Conservation (phyloP, 148 eudicot species). For the Chenopodium album region DNA sequence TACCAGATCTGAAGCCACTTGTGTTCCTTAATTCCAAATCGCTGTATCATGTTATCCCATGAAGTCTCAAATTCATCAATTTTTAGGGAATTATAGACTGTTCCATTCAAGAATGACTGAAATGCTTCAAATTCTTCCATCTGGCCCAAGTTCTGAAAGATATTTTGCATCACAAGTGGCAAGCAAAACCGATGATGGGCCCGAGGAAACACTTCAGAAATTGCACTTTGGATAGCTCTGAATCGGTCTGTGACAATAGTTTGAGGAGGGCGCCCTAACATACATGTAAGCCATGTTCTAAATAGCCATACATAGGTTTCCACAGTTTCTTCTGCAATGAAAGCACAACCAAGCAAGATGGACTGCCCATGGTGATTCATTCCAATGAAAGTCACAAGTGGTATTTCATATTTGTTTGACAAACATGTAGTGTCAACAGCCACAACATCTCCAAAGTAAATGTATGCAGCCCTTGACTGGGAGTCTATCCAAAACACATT, state of each 20-base stretch:
- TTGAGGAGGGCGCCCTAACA: constrained; percentile 75
- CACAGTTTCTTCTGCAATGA: constrained; percentile 59
- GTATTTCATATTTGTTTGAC: constrained; percentile 51
- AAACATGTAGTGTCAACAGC: constrained; percentile 63
- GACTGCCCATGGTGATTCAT: constrained; percentile 74
- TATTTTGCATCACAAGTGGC: constrained; percentile 55
- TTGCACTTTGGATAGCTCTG: constrained; percentile 51
- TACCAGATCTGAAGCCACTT: constrained; percentile 52
- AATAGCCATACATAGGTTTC: constrained; percentile 76
- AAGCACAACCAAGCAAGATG: constrained; percentile 68
- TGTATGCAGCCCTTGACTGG: constrained; percentile 69
- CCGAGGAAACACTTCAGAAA: constrained; percentile 71
- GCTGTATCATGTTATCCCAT: constrained; percentile 67
- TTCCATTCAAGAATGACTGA: constrained; percentile 35
- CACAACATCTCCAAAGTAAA: constrained; percentile 72
- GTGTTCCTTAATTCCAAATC: constrained; percentile 46
- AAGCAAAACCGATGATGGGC: constrained; percentile 59
- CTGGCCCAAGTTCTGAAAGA: constrained; percentile 40
- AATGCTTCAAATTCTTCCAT: constrained; percentile 44
- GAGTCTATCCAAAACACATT: constrained; percentile 85
- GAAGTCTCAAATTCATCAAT: constrained; percentile 70
- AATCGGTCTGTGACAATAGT: constrained; percentile 57
- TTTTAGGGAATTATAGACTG: constrained; percentile 49
- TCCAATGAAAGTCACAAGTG: constrained; percentile 60
- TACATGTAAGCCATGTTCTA: constrained; percentile 77